Conservation (phyloP, 306 rosid species). For the Acacia melanoxylon region DNA sequence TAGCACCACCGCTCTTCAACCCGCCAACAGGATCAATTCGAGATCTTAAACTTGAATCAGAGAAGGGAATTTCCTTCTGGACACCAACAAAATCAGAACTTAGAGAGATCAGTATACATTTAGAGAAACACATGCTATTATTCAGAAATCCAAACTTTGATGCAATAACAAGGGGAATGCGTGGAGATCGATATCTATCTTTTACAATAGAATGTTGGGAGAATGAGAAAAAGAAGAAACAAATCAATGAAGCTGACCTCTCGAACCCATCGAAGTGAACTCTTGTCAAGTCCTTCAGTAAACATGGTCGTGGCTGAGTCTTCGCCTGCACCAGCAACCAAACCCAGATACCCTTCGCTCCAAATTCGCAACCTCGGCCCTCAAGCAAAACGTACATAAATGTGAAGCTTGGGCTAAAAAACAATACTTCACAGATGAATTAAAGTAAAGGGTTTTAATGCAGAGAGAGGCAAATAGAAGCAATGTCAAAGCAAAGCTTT, state of each 20-base stretch:
- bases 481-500: conserved; percentile 19
- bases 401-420: neutral
- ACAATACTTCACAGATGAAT: conserved; percentile 8
- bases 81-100: conserved; percentile 31
- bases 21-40: conserved; percentile 61
- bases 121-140: conserved; percentile 2
- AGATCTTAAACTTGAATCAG: conserved; percentile 50
- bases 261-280: conserved; percentile 84
- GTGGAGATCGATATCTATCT: neutral
- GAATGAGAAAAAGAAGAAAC: neutral
- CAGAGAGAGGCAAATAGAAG: conserved; percentile 10
- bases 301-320: conserved; percentile 50
- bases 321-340: conserved; percentile 36
- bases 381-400: neutral
- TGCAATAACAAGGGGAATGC: neutral
- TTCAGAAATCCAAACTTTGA: conserved; percentile 25
- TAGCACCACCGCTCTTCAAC: conserved; percentile 46
- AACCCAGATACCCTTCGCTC: conserved; percentile 15
- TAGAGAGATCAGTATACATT: neutral
- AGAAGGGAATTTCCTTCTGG: conserved; percentile 50
- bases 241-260: conserved; percentile 54
- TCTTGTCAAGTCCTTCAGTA: conserved; percentile 83
- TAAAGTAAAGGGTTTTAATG: conserved; percentile 1
- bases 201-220: neutral
- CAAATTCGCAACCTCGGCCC: conserved; percentile 1